Evolutionary conservation across 257 asterid genomes (phyloP).

Genomic region (Primulina huaijiensis): DNA sequence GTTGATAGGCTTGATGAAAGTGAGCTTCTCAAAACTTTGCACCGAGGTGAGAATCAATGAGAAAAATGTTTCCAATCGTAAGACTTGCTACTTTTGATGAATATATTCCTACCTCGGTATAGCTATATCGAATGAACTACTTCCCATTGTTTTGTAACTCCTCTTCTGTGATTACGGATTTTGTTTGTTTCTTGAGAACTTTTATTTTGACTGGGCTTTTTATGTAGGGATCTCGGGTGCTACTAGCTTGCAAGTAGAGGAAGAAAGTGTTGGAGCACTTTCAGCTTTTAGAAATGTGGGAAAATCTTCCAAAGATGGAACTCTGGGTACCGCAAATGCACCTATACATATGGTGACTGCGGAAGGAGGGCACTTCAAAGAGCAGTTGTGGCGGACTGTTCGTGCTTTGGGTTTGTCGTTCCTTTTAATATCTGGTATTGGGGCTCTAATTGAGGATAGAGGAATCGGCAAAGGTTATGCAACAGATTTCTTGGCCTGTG

Average conservation of each 20-base stretch:
- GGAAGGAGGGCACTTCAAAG: constrained; percentile 81
- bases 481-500: constrained; percentile 6
- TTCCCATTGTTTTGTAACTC: not conserved
- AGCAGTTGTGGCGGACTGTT: constrained; percentile 86
- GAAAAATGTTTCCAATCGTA: not conserved
- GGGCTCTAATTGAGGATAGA: constrained; percentile 86
- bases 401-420: constrained; percentile 78
- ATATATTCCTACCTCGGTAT: not conserved
- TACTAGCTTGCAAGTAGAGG: constrained; percentile 46
- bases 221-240: constrained; percentile 51
- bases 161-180: not conserved
- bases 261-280: constrained; percentile 58
- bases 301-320: constrained; percentile 65
- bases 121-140: not conserved
- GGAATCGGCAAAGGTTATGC: constrained; percentile 78
- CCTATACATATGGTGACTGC: constrained; percentile 92
- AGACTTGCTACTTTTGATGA: not conserved
- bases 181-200: constrained; percentile 5
- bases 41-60: constrained; percentile 51
- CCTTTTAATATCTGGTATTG: constrained; percentile 75
- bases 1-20: constrained; percentile 83
- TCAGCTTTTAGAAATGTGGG: constrained; percentile 71
- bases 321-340: constrained; percentile 78
- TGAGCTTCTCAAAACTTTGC: constrained; percentile 71
- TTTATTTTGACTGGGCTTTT: constrained; percentile 10